phyloP scores from a whole-genome alignment of 176 grass and related monocot species.

The Hordeum vulgare region MorexV3_pseudomolecules_assembly NC_058518.1:371770501-371771000 shows the following conservation, averaged over 20 bases:
- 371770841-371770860: background rate
- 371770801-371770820: slow-evolving; percentile 17
- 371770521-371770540: slow-evolving; percentile 39
- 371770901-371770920: slow-evolving; percentile 10
- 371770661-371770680: background rate
- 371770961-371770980: slow-evolving; percentile 46
- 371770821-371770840: background rate
- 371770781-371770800: background rate
- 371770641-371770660: background rate
- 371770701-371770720: background rate
- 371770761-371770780: background rate
- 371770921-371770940: slow-evolving; percentile 19
- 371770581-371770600: slow-evolving; percentile 60
- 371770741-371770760: background rate
- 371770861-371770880: background rate
- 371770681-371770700: background rate
- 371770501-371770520: slow-evolving; percentile 17
- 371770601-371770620: slow-evolving; percentile 52
- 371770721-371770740: background rate
- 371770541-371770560: slow-evolving; percentile 33
- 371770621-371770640: slow-evolving; percentile 28
- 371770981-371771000: slow-evolving; percentile 46
- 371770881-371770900: background rate
- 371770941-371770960: slow-evolving; percentile 46
- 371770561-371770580: slow-evolving; percentile 58